phyloP scores from a whole-genome alignment of 352 stramenopile genomes.

The Globisporangium okanoganense region DNA sequence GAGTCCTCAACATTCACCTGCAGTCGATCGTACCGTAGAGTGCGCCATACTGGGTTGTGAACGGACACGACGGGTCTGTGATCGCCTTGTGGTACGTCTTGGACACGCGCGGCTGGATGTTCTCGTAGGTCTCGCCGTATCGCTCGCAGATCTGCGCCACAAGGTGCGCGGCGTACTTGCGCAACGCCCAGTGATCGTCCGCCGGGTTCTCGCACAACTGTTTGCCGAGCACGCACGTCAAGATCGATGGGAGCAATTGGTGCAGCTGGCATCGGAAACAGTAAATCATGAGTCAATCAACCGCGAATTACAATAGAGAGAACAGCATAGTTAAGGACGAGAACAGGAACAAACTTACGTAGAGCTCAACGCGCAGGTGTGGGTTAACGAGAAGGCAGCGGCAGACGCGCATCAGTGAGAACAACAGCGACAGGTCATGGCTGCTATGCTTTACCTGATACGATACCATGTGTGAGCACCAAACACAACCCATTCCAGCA shows the following conservation, averaged over 20 bases:
- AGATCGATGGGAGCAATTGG: constrained; percentile 91
- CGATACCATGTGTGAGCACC: neutral
- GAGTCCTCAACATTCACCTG: neutral
- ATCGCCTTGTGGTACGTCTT: constrained; percentile 90
- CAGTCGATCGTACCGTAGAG: constrained; percentile 65
- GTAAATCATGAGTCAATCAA: neutral
- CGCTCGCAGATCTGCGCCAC: constrained; percentile 82
- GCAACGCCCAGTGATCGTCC: constrained; percentile 90
- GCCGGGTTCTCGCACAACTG: constrained; percentile 84
- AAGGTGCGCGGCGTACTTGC: constrained; percentile 78
- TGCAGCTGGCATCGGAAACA: constrained; percentile 63
- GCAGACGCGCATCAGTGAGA: constrained; percentile 86
- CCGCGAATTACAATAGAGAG: neutral
- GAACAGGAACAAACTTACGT: constrained; percentile 39
- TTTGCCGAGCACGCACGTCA: constrained; percentile 91
- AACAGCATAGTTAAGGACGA: neutral
- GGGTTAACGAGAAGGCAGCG: constrained; percentile 89
- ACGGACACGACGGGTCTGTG: constrained; percentile 62
- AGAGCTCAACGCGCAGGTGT: constrained; percentile 91
- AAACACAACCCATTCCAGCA: too few species aligned
- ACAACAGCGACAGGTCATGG: constrained; percentile 70
- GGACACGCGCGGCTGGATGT: constrained; percentile 89
- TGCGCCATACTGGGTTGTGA: constrained; percentile 91
- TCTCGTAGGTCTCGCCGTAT: constrained; percentile 89
- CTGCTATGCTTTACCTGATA: constrained; percentile 76